phyloP scores from a whole-genome alignment of 179 eudicot species.

The Beta lomatogona region DNA sequence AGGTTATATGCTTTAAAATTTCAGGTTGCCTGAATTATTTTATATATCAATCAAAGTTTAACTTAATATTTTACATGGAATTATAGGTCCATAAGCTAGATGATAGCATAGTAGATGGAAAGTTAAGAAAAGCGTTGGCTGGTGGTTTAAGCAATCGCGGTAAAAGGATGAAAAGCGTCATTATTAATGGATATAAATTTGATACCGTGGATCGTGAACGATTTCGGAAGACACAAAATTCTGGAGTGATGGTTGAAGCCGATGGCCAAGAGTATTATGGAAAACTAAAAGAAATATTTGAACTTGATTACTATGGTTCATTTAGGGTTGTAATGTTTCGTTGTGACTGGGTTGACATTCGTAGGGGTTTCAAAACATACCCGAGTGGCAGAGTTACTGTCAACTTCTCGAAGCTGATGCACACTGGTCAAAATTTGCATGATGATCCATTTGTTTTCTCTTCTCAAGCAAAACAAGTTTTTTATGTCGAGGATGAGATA shows the following conservation, averaged over 20 bases:
- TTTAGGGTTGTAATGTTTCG: constrained; percentile 5
- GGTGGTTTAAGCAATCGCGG: not conserved
- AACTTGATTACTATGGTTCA: not conserved
- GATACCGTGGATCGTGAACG: constrained; percentile 7
- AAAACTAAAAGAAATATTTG: constrained; percentile 4
- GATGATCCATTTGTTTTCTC: not conserved
- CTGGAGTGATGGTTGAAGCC: constrained; percentile 12
- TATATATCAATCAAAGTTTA: not conserved
- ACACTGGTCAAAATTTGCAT: not conserved
- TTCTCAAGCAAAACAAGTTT: not conserved
- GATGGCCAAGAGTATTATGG: constrained; percentile 14
- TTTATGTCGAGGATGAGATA: not conserved
- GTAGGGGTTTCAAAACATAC: not conserved
- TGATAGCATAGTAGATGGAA: not conserved
- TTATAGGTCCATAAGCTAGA: constrained; percentile 11
- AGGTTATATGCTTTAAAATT: not conserved
- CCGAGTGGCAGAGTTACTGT: not conserved
- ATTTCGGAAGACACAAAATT: constrained; percentile 16
- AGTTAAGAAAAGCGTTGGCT: not conserved
- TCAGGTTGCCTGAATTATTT: no score
- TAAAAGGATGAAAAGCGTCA: not conserved
- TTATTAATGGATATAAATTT: constrained; percentile 20
- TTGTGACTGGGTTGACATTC: constrained; percentile 16
- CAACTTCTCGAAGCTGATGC: not conserved
- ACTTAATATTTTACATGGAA: not conserved